Evolutionary conservation across 192 early-diverging fungal species (phyloP), one percentile per base, ranked within the genome.

Genomic region (Backusella tarrabulga): DNA sequence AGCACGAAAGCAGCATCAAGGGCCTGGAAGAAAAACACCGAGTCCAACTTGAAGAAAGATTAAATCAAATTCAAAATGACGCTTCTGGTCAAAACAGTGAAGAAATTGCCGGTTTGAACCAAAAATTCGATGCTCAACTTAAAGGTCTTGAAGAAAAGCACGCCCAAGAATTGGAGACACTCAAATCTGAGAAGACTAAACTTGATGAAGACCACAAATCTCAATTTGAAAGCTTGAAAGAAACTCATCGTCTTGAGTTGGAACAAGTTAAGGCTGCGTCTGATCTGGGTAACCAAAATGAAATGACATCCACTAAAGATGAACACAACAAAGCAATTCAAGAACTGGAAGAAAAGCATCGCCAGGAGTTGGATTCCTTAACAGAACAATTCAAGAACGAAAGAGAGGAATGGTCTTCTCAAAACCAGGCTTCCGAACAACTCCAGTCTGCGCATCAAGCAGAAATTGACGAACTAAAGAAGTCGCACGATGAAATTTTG

Each of bases 31-130:
- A 38, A 26, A 68, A 68, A 29, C 74, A 75, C 46, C 29, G 19
- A 35, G 15, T n/a, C 38, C 35, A 74, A 66, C 54, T 63, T 29
- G 54, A 63, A 38, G 54, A 38, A 34, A 36, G 19, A 12, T n/a
- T 35, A 40, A 38, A 70, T 41, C 68, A 70, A 70, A 38, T 70
- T 70, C 68, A 70, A 70, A 70, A n/a, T 29, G 68, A 70, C 12
- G n/a, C 38, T 3, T 32, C 35, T 72, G 44, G 29, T 32, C 71
- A 72, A 46, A 41, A n/a, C 5, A 17, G 14, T 72, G 23, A 50
- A 44, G 42, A 72, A 15, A 3, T 72, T 19, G 29, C 12, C 6
- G 1, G 5, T n/a, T 72, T 72, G 29, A 72, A 34, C 9, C 15
- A 26, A 26, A 72, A 72, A 40, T 72, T 72, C 17, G 4, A 72